Evolutionary conservation across 164 flowering plant species (phyloP).

Genomic region (Amborella trichopoda): DNA sequence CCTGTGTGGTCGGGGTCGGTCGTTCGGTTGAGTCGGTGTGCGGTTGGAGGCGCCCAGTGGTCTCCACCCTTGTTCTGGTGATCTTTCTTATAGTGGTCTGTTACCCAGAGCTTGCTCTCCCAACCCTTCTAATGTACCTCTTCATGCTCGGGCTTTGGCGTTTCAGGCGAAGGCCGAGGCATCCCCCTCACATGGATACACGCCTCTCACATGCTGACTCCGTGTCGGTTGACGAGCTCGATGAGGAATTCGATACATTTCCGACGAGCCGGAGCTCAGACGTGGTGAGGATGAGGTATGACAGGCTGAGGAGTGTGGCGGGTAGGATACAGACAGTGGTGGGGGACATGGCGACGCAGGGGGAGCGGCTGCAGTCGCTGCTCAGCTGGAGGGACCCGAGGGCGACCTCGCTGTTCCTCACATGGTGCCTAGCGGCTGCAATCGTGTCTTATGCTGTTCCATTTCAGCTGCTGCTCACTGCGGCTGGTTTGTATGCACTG

Average conservation of each 20-base stretch:
- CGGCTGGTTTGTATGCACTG: slow-evolving; percentile 9
- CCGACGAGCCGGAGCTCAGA: slow-evolving; percentile 17
- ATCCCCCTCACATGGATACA: slow-evolving; percentile 23
- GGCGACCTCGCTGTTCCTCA: slow-evolving; percentile 14
- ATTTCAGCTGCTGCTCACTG: slow-evolving; percentile 8
- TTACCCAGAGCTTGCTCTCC: slow-evolving; percentile 17
- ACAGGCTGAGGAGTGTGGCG: slow-evolving; percentile 18
- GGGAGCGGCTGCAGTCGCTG: slow-evolving; percentile 16
- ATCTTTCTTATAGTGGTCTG: slow-evolving; percentile 8
- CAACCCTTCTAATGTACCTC: slow-evolving; percentile 9
- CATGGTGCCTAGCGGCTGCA: slow-evolving; percentile 12
- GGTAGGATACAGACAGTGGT: slow-evolving; percentile 21
- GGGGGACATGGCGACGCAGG: slow-evolving; percentile 21
- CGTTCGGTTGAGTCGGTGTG: slow-evolving; percentile 18
- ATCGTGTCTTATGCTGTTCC: slow-evolving; percentile 15
- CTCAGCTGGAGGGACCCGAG: slow-evolving; percentile 25
- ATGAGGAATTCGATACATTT: slow-evolving; percentile 24
- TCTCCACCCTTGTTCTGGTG: slow-evolving; percentile 11
- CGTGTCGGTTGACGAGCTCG: slow-evolving; percentile 15
- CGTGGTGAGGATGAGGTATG: slow-evolving; percentile 22
- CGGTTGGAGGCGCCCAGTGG: slow-evolving; percentile 22
- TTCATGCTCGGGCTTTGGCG: slow-evolving; percentile 14
- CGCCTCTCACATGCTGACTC: slow-evolving; percentile 18
- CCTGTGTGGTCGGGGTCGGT: slow-evolving; percentile 10
- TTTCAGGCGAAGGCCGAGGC: slow-evolving; percentile 10